Base-by-base conservation (phyloP, 495 filamentous ascomycete species). In the Neurospora hispaniola region DNA sequence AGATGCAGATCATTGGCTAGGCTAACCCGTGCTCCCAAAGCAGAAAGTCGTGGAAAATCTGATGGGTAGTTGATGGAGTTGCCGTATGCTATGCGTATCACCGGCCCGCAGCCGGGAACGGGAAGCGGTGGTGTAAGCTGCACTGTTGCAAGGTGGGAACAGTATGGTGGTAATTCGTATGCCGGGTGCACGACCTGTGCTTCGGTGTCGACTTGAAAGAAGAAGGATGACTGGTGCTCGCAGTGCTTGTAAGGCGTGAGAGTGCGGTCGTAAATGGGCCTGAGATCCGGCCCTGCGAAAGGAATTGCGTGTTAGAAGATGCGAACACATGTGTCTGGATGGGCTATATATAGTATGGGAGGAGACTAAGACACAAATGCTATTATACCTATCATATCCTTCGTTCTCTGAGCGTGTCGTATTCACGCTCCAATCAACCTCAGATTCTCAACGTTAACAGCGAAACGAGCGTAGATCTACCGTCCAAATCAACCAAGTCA, bases 1-100 rank as follows among this genome's bases (percentile, higher is more conserved):
- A 76, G 78, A 79, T 79, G 20, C 82, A 83, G 79, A 79, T 72
- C 73, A 81, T 84, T 75, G 73, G 76, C 39, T 70, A 81, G 73
- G 77, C 74, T 12, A 84, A 84, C 71, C 76, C 81, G 77, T 84
- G 83, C 75, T 72, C 54, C 5, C 75, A 77, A 75, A 77, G 71
- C 71, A 76, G 11, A 71, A 71, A 11, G 83, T 84, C 0, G 75
- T 76, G 66, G 83, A 84, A 76, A 46, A 80, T 27, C 84, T 62
- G 80, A 84, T 72, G 79, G 81, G 27, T 84, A 82, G 72, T 40
- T 73, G 43, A 73, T n/a, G 3, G 71, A 70, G 62, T 41, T 77
- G 59, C 74, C 75, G 4, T 74, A 70, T 6, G 71, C 16, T 2
- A 70, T 77, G 3, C 42, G 42, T 38, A 71, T 74, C 8, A 71